Conservation (phyloP, 805 yeast species). For the Ogataea corticis region DNA sequence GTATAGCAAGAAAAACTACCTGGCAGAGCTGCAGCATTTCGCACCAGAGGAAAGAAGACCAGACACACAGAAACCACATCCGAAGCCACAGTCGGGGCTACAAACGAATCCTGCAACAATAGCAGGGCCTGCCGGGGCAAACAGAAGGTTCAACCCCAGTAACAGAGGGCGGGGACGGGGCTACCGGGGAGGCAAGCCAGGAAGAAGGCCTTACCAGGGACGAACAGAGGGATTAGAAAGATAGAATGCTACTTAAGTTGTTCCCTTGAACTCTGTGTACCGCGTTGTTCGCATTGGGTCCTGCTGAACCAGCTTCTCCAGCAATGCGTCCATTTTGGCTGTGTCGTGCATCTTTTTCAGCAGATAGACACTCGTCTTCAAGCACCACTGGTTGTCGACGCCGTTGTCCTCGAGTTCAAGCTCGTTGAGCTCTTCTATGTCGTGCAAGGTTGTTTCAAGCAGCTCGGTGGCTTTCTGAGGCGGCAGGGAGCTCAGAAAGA, state of each 20-base stretch:
- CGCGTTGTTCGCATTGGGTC: constrained; percentile 70
- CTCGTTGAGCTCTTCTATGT: constrained; percentile 63
- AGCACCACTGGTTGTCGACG: constrained; percentile 71
- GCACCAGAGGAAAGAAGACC: not conserved
- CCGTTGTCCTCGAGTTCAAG: constrained; percentile 72
- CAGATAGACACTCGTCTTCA: constrained; percentile 54
- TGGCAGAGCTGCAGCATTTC: constrained; percentile 26
- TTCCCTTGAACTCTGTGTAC: constrained; percentile 42
- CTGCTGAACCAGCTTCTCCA: constrained; percentile 46
- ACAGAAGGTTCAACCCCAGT: constrained; percentile 8
- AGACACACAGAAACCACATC: constrained; percentile 9
- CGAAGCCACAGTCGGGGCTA: constrained; percentile 4
- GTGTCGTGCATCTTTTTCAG: constrained; percentile 36
- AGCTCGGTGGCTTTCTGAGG: constrained; percentile 35
- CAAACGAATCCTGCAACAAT: too few species aligned
- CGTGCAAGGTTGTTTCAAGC: constrained; percentile 45
- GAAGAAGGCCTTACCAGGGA: constrained; percentile 4
- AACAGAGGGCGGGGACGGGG: constrained; percentile 12
- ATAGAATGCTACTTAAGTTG: too few species aligned
- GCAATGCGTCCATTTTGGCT: constrained; percentile 32
- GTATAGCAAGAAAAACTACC: constrained; percentile 30
- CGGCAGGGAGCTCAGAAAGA: constrained; percentile 36
- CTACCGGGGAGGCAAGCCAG: constrained; percentile 1
- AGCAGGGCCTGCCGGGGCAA: constrained; percentile 1
- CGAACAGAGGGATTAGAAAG: not conserved